Percentiles rank a stretch among this genome's conserved stretches.
phyloP scores from a whole-genome alignment of 2,329 filamentous ascomycete genomes.

The Hypomyces rosellus region DNA sequence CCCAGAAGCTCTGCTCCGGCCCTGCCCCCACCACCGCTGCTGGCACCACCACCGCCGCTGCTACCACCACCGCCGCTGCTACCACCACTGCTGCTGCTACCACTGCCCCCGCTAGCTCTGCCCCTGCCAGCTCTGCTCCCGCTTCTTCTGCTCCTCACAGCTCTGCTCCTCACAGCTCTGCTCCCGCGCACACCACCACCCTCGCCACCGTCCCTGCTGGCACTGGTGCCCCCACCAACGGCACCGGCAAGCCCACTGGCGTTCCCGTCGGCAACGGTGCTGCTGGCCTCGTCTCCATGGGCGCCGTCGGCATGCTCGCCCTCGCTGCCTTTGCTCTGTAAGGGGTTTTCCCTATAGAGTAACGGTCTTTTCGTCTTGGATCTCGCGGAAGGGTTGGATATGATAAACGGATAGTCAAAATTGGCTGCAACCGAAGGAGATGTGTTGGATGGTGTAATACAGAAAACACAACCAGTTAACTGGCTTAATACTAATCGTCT shows the following conservation, averaged over 20 bases:
- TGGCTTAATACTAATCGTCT: conserved; percentile 18
- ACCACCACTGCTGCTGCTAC: conserved; percentile 4
- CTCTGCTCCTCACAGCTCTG: conserved; percentile 10
- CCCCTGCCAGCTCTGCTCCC: conserved; percentile 8
- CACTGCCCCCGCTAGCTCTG: conserved; percentile 10
- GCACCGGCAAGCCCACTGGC: conserved; percentile 12
- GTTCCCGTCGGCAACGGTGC: conserved; percentile 24
- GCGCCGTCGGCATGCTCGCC: conserved; percentile 27
- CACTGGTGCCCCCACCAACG: conserved; percentile 13
- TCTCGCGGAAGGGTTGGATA: conserved; percentile 9
- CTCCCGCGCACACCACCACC: conserved; percentile 10
- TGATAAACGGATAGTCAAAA: too few relatives aligned
- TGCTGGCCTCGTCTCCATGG: conserved; percentile 24
- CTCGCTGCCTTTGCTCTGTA: conserved; percentile 32
- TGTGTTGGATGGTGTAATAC: conserved; percentile 14
- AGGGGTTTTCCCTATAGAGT: conserved; percentile 11
- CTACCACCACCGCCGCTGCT: conserved; percentile 5
- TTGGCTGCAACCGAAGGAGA: too few relatives aligned
- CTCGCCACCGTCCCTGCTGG: conserved; percentile 12
- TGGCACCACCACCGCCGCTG: conserved; percentile 9
- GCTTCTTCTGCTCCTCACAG: conserved; percentile 2
- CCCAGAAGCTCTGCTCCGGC: conserved; percentile 28
- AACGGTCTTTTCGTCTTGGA: not conserved
- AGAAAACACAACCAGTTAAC: conserved; percentile 16
- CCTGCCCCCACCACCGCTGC: not conserved